Percentiles rank a stretch among this genome's conserved stretches.
phyloP scores from a whole-genome alignment of 2,329 filamentous ascomycete species.

The Arthroderma uncinatum region DNA sequence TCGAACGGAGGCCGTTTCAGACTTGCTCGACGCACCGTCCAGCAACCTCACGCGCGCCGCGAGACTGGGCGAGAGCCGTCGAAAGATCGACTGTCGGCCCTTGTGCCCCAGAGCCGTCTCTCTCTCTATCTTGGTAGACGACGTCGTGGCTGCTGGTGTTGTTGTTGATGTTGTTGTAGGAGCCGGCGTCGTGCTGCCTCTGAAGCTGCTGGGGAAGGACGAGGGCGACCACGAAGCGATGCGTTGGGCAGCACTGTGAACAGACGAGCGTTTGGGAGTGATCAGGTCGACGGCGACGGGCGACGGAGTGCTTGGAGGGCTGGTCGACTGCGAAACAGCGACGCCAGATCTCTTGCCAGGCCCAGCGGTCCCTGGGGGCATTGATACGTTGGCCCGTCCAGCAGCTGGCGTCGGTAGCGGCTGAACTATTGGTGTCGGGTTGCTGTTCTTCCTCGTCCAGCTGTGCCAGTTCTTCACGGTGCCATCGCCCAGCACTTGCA shows the following conservation, averaged over 20 bases:
- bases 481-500: constrained; percentile 15
- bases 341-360: neutral
- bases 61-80: constrained; percentile 33
- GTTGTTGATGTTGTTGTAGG: neutral
- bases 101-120: constrained; percentile 7
- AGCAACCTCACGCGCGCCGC: constrained; percentile 34
- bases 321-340: neutral
- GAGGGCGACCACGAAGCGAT: constrained; percentile 12
- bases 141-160: neutral
- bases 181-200: neutral
- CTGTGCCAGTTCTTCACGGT: constrained; percentile 1
- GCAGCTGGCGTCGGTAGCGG: neutral
- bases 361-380: neutral
- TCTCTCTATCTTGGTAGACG: neutral
- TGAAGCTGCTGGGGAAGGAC: neutral
- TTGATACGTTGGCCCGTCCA: constrained; percentile 7
- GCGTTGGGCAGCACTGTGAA: constrained; percentile 11
- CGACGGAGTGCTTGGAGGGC: neutral
- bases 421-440: neutral
- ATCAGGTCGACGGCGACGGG: neutral
- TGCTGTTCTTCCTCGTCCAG: neutral
- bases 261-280: constrained; percentile 13
- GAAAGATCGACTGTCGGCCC: constrained; percentile 28
- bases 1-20: constrained; percentile 15
- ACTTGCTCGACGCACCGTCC: constrained; percentile 24